Evolutionary conservation across 805 yeast genomes (phyloP).

Genomic region (Zygosaccharomyces gambellarensis): DNA sequence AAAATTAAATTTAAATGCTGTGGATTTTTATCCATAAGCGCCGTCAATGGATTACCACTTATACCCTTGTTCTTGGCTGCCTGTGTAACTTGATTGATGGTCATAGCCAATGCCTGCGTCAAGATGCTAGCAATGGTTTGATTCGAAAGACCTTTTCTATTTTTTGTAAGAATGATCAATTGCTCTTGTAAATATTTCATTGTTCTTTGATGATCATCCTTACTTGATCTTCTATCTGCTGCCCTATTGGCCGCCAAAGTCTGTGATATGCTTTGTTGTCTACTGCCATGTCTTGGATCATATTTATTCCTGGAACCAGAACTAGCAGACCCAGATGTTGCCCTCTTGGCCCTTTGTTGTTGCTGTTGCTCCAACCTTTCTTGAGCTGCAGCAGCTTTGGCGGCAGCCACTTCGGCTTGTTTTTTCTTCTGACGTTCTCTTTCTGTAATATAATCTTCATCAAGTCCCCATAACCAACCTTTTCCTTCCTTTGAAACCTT

Average conservation of each 20-base stretch:
- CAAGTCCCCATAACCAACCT: conserved; percentile 93
- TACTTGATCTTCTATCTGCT: conserved; percentile 25
- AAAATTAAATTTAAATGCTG: conserved; percentile 72
- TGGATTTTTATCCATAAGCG: conserved; percentile 75
- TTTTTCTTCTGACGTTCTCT: conserved; percentile 69
- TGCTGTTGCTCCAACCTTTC: conserved; percentile 49
- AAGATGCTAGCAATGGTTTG: conserved; percentile 78
- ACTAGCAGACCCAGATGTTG: conserved; percentile 18
- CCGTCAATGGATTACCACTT: conserved; percentile 70
- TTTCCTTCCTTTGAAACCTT: conserved; percentile 83
- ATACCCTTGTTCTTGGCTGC: conserved; percentile 84
- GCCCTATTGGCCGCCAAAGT: conserved; percentile 33
- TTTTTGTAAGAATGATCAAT: conserved; percentile 71
- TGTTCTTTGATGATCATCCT: conserved; percentile 47
- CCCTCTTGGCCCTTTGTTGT: conserved; percentile 33
- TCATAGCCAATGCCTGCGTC: conserved; percentile 88
- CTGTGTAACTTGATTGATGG: conserved; percentile 83
- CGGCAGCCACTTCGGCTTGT: conserved; percentile 60
- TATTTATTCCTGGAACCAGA: conserved; percentile 6
- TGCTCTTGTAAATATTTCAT: conserved; percentile 83
- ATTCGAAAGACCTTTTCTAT: conserved; percentile 68
- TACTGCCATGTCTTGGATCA: conserved; percentile 16
- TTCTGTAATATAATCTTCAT: conserved; percentile 77
- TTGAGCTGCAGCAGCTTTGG: conserved; percentile 54
- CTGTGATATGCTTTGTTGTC: conserved; percentile 36